phyloP scores from a whole-genome alignment of 345 rosid species.

The Eucalyptus cladocalyx region DNA sequence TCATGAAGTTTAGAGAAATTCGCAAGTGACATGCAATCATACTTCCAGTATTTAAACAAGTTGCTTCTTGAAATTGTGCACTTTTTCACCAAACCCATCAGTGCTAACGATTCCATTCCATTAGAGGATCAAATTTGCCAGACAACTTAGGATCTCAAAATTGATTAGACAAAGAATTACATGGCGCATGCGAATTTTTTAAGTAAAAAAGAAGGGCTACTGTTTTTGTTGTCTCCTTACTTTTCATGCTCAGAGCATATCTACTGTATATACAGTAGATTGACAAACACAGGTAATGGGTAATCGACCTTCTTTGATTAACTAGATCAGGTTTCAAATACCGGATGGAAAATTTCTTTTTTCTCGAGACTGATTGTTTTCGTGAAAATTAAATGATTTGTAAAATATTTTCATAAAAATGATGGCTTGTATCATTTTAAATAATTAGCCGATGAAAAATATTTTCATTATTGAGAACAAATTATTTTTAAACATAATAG shows the following conservation, averaged over 20 bases:
- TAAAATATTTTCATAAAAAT: no score
- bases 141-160: neutral
- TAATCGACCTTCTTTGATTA: neutral
- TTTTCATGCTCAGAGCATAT: neutral
- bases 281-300: neutral
- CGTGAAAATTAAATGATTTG: no score
- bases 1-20: neutral
- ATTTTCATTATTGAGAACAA: no score
- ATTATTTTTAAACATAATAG: no score
- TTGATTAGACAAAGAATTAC: neutral
- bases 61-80: neutral
- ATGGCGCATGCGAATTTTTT: neutral
- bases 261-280: neutral
- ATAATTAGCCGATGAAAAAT: accelerated
- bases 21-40: neutral
- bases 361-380: neutral
- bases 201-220: neutral
- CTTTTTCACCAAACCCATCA: neutral
- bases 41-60: neutral
- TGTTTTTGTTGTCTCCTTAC: neutral
- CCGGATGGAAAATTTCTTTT: neutral
- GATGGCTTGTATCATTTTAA: no score
- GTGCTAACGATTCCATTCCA: neutral
- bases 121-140: neutral
- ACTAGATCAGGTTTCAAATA: neutral